These are phyloP conservation scores for Clitopilus hobsonii DNA, from an alignment of 768 basidiomycete species.

Conservation along the genomic window DNA sequence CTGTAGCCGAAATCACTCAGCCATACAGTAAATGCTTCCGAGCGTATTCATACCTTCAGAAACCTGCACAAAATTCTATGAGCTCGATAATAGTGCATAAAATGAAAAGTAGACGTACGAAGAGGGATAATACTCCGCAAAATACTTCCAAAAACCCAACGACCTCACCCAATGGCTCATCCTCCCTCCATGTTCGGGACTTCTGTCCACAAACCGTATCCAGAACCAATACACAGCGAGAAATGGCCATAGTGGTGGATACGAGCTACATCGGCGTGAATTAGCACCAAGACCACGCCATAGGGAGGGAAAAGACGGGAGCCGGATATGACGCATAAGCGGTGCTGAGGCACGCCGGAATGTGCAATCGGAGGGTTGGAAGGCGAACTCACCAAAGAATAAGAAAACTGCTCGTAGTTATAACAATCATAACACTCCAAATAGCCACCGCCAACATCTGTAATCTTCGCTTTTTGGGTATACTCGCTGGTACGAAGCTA, in stretches of 20 bases:
- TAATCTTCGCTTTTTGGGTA: conserved; percentile 80
- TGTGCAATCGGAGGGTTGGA: too few species aligned
- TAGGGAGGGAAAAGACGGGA: not conserved
- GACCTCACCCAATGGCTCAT: conserved; percentile 72
- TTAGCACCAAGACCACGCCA: too few species aligned
- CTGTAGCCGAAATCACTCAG: conserved; percentile 32
- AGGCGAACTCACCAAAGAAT: conserved; percentile 65
- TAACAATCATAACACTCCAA: conserved; percentile 81
- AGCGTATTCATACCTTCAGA: conserved; percentile 36
- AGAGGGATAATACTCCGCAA: conserved; percentile 88
- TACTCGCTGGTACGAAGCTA: conserved; percentile 82
- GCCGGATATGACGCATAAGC: not conserved
- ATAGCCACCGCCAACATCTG: conserved; percentile 87
- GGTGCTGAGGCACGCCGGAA: not conserved
- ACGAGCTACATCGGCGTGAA: conserved; percentile 77
- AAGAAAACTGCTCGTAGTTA: conserved; percentile 64
- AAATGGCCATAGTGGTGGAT: conserved; percentile 86
- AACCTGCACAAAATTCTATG: too few species aligned
- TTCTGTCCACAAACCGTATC: conserved; percentile 70
- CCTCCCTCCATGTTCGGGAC: conserved; percentile 70
- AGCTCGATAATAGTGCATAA: too few species aligned
- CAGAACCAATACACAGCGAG: conserved; percentile 75
- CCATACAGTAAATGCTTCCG: conserved; percentile 7
- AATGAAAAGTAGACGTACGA: conserved; percentile 58
- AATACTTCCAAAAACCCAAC: conserved; percentile 76